phyloP scores from a whole-genome alignment of 169 alveolate genomes.

The Plasmodium cynomolgi region DNA sequence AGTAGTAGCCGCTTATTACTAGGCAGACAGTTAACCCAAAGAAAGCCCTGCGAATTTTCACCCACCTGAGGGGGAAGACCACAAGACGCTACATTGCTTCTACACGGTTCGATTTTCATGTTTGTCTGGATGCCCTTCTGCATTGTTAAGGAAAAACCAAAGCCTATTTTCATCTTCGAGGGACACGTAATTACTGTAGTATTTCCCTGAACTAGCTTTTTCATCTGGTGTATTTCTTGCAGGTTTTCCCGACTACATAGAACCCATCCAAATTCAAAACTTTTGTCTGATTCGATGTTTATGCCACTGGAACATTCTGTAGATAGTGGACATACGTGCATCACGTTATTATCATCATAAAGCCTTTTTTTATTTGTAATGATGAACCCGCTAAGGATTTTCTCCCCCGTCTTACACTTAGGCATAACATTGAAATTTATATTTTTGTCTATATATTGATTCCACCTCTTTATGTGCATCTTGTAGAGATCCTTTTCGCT shows the following conservation, averaged over 20 bases:
- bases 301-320: conserved; percentile 54
- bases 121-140: conserved; percentile 16
- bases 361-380: conserved; percentile 43
- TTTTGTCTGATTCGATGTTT: conserved; percentile 52
- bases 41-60: conserved; percentile 24
- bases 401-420: conserved; percentile 43
- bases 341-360: conserved; percentile 1
- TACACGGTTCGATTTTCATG: conserved; percentile 55
- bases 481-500: conserved; percentile 40
- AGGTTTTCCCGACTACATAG: conserved; percentile 58
- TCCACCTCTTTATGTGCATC: conserved; percentile 58
- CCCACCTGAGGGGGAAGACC: background rate
- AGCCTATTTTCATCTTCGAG: conserved; percentile 62
- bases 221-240: conserved; percentile 50
- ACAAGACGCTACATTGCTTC: conserved; percentile 37
- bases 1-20: conserved; percentile 5
- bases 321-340: conserved; percentile 52
- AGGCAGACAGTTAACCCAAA: conserved; percentile 73
- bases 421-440: conserved; percentile 37
- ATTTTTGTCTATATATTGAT: conserved; percentile 65
- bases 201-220: conserved; percentile 18
- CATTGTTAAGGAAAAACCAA: conserved; percentile 59
- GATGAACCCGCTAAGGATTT: conserved; percentile 69
- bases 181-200: conserved; percentile 41
- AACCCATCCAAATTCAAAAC: conserved; percentile 74